Percentiles rank a stretch among this genome's conserved stretches.
These are phyloP conservation scores for Thielaviopsis populi DNA, from an alignment of 2,329 filamentous ascomycete genomes.

Conservation along the genomic window DNA sequence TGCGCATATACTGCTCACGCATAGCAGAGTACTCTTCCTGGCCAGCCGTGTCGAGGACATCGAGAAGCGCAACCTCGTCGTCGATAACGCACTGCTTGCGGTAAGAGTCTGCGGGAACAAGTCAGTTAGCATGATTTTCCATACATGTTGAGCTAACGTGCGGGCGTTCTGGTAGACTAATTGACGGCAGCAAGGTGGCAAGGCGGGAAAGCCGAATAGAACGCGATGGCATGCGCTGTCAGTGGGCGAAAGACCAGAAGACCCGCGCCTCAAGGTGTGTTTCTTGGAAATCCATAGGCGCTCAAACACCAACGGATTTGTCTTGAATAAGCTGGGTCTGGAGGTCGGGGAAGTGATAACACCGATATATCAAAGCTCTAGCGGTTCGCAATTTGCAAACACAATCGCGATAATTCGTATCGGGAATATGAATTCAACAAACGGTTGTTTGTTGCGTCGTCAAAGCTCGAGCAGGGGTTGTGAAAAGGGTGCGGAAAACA, in stretches of 20 bases:
- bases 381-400: no score
- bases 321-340: no score
- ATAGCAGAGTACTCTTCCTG: constrained; percentile 99
- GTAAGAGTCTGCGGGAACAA: constrained; percentile 64
- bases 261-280: neutral
- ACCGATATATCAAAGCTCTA: no score
- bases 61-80: constrained; percentile 91
- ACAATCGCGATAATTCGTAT: no score
- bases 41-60: constrained; percentile 94
- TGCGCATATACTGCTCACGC: constrained; percentile 99
- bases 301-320: neutral
- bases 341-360: no score
- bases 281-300: neutral
- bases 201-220: neutral
- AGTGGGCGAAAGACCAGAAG: neutral
- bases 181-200: neutral
- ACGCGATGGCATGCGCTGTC: neutral
- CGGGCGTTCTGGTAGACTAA: neutral
- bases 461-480: neutral
- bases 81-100: constrained; percentile 99
- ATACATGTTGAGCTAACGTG: neutral
- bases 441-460: neutral
- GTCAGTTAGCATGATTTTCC: neutral
- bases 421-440: neutral
- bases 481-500: neutral